These are phyloP conservation scores for Lenwebbia sp. DNA, from an alignment of 345 rosid species.

Conservation along the genomic window DNA sequence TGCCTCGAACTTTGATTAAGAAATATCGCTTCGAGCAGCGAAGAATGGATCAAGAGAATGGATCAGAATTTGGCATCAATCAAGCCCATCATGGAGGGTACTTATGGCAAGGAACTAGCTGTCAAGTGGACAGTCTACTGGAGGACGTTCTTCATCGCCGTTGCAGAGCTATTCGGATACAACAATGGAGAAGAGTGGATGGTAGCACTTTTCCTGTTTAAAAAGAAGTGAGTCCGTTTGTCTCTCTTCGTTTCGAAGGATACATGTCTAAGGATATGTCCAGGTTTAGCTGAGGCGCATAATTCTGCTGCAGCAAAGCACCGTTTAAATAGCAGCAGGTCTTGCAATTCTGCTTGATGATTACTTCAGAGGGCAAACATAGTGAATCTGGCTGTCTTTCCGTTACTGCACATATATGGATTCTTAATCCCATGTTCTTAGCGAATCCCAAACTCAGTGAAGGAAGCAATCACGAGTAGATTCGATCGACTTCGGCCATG, in stretches of 20 bases:
- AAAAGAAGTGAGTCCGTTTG: conserved; percentile 38
- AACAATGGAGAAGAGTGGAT: conserved; percentile 87
- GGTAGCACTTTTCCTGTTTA: conserved; percentile 66
- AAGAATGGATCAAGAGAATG: conserved; percentile 88
- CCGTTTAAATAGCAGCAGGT: background rate
- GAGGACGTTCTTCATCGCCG: conserved; percentile 79
- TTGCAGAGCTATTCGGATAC: conserved; percentile 83
- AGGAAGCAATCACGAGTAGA: background rate
- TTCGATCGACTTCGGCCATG: background rate
- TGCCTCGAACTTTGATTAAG: background rate
- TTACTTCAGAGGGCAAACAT: background rate
- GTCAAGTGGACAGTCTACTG: conserved; percentile 83
- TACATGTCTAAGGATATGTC: background rate
- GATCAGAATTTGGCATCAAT: conserved; percentile 39
- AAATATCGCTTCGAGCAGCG: conserved; percentile 21
- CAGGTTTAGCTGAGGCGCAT: background rate
- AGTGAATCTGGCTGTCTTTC: background rate
- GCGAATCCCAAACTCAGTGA: background rate
- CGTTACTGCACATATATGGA: background rate
- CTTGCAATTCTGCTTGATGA: background rate
- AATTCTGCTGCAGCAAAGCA: background rate
- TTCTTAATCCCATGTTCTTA: background rate
- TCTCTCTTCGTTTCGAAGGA: background rate
- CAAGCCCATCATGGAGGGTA: conserved; percentile 60
- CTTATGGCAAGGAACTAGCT: conserved; percentile 69